These are phyloP conservation scores for Candida ponderosae DNA, from an alignment of 805 yeast genomes.

Conservation along the genomic window DNA sequence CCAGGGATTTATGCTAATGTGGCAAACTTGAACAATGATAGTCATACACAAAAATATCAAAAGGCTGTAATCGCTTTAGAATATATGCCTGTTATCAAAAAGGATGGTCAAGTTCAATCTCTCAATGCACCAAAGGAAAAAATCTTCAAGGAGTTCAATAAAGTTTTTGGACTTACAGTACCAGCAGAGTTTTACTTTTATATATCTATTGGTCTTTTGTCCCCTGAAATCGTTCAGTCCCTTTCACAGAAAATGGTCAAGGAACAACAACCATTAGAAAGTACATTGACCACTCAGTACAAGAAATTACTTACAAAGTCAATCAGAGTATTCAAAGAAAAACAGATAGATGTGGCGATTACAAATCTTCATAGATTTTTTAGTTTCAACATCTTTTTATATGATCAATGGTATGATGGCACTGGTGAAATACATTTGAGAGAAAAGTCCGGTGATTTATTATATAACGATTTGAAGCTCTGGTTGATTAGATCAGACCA, in stretches of 20 bases:
- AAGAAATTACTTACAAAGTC: conserved; percentile 41
- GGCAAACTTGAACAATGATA: conserved; percentile 37
- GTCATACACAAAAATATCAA: conserved; percentile 43
- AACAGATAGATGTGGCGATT: conserved; percentile 60
- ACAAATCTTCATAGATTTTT: conserved; percentile 75
- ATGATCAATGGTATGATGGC: conserved; percentile 49
- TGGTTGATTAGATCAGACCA: conserved; percentile 19
- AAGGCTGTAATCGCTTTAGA: conserved; percentile 63
- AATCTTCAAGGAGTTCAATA: conserved; percentile 72
- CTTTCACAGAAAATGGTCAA: too few species aligned
- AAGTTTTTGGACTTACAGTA: conserved; percentile 72
- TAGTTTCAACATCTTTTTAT: conserved; percentile 61
- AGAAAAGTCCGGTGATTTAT: too few species aligned
- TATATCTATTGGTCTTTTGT: conserved; percentile 67
- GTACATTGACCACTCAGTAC: conserved; percentile 51
- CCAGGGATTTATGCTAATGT: conserved; percentile 42
- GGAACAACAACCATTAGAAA: conserved; percentile 62
- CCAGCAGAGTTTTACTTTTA: conserved; percentile 84
- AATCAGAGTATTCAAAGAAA: conserved; percentile 42
- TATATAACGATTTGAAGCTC: too few species aligned
- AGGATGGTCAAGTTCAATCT: conserved; percentile 62
- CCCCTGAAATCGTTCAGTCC: too few species aligned
- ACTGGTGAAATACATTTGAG: conserved; percentile 30
- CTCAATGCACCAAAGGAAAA: conserved; percentile 16
- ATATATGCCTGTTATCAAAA: conserved; percentile 66